Conservation (phyloP, 148 eudicot species). For the Polygonum maritimum region DNA sequence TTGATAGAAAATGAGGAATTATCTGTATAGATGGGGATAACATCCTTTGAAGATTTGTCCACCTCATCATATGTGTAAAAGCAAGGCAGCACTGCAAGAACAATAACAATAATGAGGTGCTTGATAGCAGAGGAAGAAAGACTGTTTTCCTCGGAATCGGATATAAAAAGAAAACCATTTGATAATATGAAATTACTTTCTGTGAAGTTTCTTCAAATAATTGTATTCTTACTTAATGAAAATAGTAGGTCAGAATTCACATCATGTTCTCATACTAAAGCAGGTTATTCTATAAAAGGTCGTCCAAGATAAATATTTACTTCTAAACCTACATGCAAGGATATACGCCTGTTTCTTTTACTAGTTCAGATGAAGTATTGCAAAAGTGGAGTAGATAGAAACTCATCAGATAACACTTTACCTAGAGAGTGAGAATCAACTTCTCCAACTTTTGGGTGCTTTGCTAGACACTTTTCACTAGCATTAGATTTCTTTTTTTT, state of each 20-base stretch:
- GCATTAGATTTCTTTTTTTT: conserved; percentile 8
- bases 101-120: not conserved
- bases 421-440: conserved; percentile 33
- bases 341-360: not conserved
- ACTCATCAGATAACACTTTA: conserved; percentile 14
- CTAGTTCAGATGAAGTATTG: not conserved
- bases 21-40: conserved; percentile 27
- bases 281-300: too few species aligned
- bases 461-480: conserved; percentile 17
- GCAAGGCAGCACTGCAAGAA: conserved; percentile 70
- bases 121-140: not conserved
- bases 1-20: conserved; percentile 23
- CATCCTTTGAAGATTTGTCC: conserved; percentile 37
- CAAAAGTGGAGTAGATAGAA: not conserved
- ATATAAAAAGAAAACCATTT: not conserved
- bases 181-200: not conserved
- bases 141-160: not conserved
- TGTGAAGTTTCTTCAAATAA: not conserved
- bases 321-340: not conserved
- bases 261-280: not conserved
- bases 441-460: conserved; percentile 19
- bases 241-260: not conserved
- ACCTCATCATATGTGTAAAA: conserved; percentile 56
- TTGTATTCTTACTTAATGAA: not conserved
- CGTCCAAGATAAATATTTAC: too few species aligned